Evolutionary conservation across 2,329 filamentous ascomycete genomes (phyloP).

Genomic region (Cladophialophora exuberans): DNA sequence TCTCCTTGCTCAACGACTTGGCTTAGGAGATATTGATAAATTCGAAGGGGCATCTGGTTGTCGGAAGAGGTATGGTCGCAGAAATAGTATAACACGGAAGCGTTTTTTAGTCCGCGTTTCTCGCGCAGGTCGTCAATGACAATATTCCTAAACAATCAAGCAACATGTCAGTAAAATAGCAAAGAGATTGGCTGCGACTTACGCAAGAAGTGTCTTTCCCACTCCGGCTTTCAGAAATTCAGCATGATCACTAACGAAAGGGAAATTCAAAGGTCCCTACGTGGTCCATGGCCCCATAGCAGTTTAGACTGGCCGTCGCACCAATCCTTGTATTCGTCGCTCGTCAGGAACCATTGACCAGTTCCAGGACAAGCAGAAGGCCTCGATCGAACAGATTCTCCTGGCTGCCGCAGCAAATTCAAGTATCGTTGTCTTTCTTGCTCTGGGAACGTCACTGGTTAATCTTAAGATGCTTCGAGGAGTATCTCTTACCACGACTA

Average conservation of each 20-base stretch:
- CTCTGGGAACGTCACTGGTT: neutral
- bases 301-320: neutral
- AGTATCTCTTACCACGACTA: no score
- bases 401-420: neutral
- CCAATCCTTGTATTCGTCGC: neutral
- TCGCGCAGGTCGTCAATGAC: neutral
- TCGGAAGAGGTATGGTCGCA: neutral
- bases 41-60: neutral
- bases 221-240: neutral
- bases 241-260: neutral
- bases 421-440: neutral
- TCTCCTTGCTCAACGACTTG: neutral
- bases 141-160: neutral
- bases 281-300: neutral
- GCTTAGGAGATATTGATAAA: neutral
- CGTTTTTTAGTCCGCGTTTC: neutral
- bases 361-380: neutral
- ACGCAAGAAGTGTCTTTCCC: neutral
- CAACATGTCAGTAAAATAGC: neutral
- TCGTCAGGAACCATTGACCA: neutral
- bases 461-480: no score
- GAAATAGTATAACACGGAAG: neutral
- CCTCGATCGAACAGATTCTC: neutral
- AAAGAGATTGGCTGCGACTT: neutral
- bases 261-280: neutral